Percentiles rank a stretch among this genome's conserved stretches.
These are phyloP conservation scores for Rhizopogon sp. DNA, from an alignment of 768 basidiomycete species.

Conservation along the genomic window DNA sequence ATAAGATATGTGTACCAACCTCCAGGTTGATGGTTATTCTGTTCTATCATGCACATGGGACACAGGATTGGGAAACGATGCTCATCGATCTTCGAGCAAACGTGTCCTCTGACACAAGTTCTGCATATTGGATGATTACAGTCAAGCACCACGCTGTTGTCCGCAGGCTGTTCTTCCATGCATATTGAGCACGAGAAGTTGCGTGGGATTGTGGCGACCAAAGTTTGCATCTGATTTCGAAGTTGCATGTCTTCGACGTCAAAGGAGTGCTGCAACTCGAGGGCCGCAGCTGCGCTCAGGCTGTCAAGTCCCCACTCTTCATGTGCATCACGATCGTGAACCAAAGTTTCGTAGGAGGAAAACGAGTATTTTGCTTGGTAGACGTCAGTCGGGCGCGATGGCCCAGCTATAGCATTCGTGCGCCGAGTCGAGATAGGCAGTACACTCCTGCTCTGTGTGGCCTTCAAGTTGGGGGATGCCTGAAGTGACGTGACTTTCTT, in stretches of 20 bases:
- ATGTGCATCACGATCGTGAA: conserved; percentile 11
- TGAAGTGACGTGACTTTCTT: neutral
- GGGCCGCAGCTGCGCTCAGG: conserved; percentile 17
- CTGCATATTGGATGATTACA: conserved; percentile 55
- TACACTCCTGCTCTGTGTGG: neutral
- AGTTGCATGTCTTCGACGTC: conserved; percentile 38
- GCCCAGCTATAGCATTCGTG: conserved; percentile 19
- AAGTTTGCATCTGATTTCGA: conserved; percentile 27
- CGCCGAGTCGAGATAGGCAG: conserved; percentile 2
- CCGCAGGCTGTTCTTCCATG: conserved; percentile 41
- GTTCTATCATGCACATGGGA: conserved; percentile 44
- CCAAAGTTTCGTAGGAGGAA: conserved; percentile 10
- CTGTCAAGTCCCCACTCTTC: conserved; percentile 2
- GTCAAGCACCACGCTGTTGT: conserved; percentile 36
- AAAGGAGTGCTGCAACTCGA: conserved; percentile 29
- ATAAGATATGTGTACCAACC: conserved; percentile 20
- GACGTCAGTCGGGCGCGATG: neutral
- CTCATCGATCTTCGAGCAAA: conserved; percentile 42
- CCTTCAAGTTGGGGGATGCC: neutral
- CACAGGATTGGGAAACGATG: conserved; percentile 57
- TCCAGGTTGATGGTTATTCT: conserved; percentile 18
- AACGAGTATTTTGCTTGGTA: conserved; percentile 19
- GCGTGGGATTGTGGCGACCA: conserved; percentile 23
- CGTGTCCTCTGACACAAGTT: conserved; percentile 40
- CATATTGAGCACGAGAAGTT: conserved; percentile 56